These are phyloP conservation scores for Pyrus hybrid DNA, from an alignment of 331 rosid species.

Conservation along the genomic window DNA sequence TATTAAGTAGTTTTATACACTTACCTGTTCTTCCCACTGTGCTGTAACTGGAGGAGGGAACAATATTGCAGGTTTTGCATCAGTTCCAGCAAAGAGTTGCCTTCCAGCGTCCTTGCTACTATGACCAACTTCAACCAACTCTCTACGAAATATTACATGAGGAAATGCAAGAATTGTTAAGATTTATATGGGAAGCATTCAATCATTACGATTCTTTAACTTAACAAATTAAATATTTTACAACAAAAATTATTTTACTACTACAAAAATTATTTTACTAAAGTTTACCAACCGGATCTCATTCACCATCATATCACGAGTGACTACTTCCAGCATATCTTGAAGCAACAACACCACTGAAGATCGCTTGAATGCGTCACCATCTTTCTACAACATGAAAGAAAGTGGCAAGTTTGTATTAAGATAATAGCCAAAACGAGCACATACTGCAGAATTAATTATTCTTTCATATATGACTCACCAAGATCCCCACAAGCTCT, in stretches of 20 bases:
- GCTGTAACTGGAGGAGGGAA: constrained; percentile 79
- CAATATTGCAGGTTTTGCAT: constrained; percentile 59
- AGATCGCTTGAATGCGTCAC: constrained; percentile 53
- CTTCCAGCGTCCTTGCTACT: constrained; percentile 74
- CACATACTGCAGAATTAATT: constrained; percentile 12
- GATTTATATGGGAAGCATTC: background rate
- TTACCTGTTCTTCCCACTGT: constrained; percentile 91
- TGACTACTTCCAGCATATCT: constrained; percentile 96
- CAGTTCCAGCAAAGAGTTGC: constrained; percentile 95
- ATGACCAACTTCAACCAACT: constrained; percentile 76
- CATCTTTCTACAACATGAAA: constrained; percentile 52
- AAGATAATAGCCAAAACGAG: constrained; percentile 13
- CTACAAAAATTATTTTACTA: constrained; percentile 1
- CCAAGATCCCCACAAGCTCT: constrained; percentile 88
- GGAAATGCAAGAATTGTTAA: constrained; percentile 1
- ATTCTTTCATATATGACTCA: constrained; percentile 31
- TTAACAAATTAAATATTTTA: background rate
- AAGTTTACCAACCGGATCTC: constrained; percentile 70
- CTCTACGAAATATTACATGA: constrained; percentile 42
- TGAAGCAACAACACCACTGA: constrained; percentile 74
- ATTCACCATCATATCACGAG: constrained; percentile 92
- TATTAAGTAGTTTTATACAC: background rate
- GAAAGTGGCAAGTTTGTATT: constrained; percentile 12
- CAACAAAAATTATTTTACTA: constrained; percentile 6
- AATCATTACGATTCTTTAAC: background rate